Evolutionary conservation across 768 basidiomycete species (phyloP), one percentile per base, ranked within the genome.

Genomic region (Suillus lakei): DNA sequence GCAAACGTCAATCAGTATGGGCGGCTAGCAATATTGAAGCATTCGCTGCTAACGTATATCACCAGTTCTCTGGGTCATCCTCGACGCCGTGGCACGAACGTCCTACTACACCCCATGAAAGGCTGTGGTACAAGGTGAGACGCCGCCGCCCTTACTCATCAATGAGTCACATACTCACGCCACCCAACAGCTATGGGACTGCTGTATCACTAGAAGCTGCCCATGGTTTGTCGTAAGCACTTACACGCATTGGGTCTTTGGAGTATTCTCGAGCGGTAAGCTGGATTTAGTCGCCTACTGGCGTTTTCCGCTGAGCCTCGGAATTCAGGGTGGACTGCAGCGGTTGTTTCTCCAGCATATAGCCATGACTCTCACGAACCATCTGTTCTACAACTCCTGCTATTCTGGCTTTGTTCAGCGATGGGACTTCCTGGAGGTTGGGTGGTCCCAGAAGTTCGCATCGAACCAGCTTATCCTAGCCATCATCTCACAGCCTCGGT

Each of bases 341-440:
- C 82, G 4, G 88, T 84, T 61, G 82, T 86, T 21, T 82, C 85
- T 3, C 74, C 78, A 38, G 77, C 85, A 30, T 84, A 82, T 69
- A 64, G 73, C 16, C 81, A 76, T 66, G 75, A 85, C 68, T 69
- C 76, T 28, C 66, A 69, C 54, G 73, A 71, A 16, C 87, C 86
- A n/a, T 82, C 84, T 15, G 77, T 88, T 55, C 68, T 85, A 62
- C 84, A 88, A 73, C 75, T 79, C 65, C 72, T 89, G 28, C 73
- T 80, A 9, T 88, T 82, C 72, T 90, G 88, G 88, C 71, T 86
- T 58, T 79, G 79, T 43, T 87, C 87, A 60, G 83, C 86, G 12
- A 83, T 85, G 81, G 77, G 75, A 0, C 70, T 81, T 43, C 66
- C 73, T 3, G 76, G 74, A 48, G 73, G 76, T 16, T 77, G 78